A percentile compares a stretch with the other conserved stretches of the same genome.
phyloP scores from a whole-genome alignment of 352 stramenopile genomes.

The Pythium guiyangense region DNA sequence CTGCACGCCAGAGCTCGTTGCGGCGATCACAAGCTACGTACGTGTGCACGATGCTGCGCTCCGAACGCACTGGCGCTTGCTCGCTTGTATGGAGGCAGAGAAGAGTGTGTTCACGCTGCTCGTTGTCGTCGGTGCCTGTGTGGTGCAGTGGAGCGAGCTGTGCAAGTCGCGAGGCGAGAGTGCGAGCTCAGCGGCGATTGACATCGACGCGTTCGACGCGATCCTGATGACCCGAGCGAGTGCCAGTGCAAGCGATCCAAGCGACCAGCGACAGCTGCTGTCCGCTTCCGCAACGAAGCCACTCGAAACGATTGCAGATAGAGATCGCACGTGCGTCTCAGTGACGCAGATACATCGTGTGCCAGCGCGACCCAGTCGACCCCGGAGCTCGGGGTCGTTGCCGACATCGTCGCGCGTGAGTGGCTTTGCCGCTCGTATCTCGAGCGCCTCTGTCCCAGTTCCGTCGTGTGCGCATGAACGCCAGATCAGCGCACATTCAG shows the following conservation, averaged over 20 bases:
- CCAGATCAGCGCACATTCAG: too few relatives aligned
- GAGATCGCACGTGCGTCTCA: too few relatives aligned
- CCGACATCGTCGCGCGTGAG: constrained; percentile 13
- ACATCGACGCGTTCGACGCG: constrained; percentile 57
- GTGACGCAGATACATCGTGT: too few relatives aligned
- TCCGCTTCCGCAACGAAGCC: too few relatives aligned
- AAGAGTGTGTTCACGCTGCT: neutral
- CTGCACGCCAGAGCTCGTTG: constrained; percentile 31
- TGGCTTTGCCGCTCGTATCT: constrained; percentile 12
- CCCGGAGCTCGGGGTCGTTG: constrained; percentile 22
- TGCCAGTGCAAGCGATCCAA: neutral
- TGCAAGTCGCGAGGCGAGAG: constrained; percentile 20
- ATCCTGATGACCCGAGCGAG: constrained; percentile 23
- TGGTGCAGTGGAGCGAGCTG: constrained; percentile 36
- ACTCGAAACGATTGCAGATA: too few relatives aligned
- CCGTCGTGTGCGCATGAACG: too few relatives aligned
- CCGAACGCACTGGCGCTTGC: too few relatives aligned
- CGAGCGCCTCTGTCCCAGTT: constrained; percentile 7
- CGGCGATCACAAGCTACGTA: constrained; percentile 39
- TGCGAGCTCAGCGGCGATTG: constrained; percentile 22
- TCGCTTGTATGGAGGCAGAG: neutral
- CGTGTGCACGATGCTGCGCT: constrained; percentile 7
- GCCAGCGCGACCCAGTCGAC: constrained; percentile 17
- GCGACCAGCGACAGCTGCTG: too few relatives aligned
- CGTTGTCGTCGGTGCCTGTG: neutral